Conservation (phyloP, 2,329 filamentous ascomycete genomes). For the Aspergillus unguis region DNA sequence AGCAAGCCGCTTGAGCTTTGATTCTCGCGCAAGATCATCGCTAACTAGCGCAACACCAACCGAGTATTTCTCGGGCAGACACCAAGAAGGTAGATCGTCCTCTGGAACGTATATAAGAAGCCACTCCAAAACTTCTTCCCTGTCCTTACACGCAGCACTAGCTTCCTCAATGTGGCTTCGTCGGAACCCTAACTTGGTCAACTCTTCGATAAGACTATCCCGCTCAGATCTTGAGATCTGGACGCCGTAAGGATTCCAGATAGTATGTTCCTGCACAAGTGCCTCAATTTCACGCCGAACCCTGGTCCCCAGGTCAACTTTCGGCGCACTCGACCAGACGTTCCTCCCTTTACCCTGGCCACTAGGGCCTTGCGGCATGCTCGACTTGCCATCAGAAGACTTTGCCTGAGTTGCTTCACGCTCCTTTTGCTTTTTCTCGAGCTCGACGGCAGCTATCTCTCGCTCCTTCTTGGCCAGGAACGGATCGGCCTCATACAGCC, state of each 20-base stretch:
- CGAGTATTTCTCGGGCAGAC: conserved; percentile 84
- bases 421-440: conserved; percentile 77
- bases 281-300: conserved; percentile 76
- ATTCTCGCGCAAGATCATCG: conserved; percentile 75
- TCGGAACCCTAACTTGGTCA: conserved; percentile 80
- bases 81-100: conserved; percentile 91
- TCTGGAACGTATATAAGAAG: conserved; percentile 94
- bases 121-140: conserved; percentile 93
- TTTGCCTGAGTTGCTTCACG: conserved; percentile 58
- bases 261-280: conserved; percentile 70
- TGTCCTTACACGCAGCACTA: conserved; percentile 79
- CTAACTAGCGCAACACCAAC: conserved; percentile 85
- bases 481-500: conserved; percentile 95
- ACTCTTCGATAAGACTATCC: conserved; percentile 64
- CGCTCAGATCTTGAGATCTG: conserved; percentile 59
- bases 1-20: conserved; percentile 75
- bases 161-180: conserved; percentile 86
- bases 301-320: conserved; percentile 86
- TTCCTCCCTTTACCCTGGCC: conserved; percentile 53
- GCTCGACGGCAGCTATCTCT: conserved; percentile 70
- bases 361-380: conserved; percentile 44
- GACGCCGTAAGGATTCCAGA: conserved; percentile 82
- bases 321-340: conserved; percentile 79
- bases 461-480: conserved; percentile 77
- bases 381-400: conserved; percentile 64